Conservation (phyloP, 768 basidiomycete species). For the Trametes sanguinea region DNA sequence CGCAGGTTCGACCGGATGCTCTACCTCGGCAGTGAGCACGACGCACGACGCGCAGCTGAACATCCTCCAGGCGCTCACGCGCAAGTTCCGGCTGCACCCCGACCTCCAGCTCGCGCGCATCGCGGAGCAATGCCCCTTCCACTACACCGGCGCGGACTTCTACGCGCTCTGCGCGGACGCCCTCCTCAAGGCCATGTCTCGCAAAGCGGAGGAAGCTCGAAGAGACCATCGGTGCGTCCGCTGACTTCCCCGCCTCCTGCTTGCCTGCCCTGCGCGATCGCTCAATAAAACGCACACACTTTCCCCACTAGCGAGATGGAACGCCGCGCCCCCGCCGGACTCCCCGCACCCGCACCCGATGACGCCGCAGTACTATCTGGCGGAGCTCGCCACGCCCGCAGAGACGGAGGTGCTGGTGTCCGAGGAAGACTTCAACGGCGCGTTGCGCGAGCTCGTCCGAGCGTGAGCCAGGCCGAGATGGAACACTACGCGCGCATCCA, state of each 20-base stretch:
- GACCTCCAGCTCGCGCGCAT: slow-evolving; percentile 61
- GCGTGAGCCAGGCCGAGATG: slow-evolving; percentile 85
- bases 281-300: neutral
- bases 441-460: slow-evolving; percentile 75
- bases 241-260: neutral
- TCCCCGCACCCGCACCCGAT: slow-evolving; percentile 62
- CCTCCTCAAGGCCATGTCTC: slow-evolving; percentile 91
- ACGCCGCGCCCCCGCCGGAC: slow-evolving; percentile 43
- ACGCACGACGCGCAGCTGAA: slow-evolving; percentile 83
- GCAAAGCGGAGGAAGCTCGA: slow-evolving; percentile 83
- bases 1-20: slow-evolving; percentile 93
- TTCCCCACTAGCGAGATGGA: slow-evolving; percentile 37
- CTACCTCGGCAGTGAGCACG: slow-evolving; percentile 89
- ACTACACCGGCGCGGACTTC: slow-evolving; percentile 97
- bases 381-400: slow-evolving; percentile 69
- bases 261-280: neutral
- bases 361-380: slow-evolving; percentile 88
- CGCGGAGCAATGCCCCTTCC: slow-evolving; percentile 81
- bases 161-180: slow-evolving; percentile 98
- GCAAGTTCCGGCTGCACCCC: slow-evolving; percentile 85
- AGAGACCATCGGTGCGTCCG: slow-evolving; percentile 61
- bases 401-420: slow-evolving; percentile 80
- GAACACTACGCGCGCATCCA: slow-evolving; percentile 78
- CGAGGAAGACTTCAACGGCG: slow-evolving; percentile 72
- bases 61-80: slow-evolving; percentile 86